A percentile compares a stretch with the other conserved stretches of the same genome.
Evolutionary conservation across 768 basidiomycete species (phyloP).

Genomic region (Hysterangium stoloniferum): DNA sequence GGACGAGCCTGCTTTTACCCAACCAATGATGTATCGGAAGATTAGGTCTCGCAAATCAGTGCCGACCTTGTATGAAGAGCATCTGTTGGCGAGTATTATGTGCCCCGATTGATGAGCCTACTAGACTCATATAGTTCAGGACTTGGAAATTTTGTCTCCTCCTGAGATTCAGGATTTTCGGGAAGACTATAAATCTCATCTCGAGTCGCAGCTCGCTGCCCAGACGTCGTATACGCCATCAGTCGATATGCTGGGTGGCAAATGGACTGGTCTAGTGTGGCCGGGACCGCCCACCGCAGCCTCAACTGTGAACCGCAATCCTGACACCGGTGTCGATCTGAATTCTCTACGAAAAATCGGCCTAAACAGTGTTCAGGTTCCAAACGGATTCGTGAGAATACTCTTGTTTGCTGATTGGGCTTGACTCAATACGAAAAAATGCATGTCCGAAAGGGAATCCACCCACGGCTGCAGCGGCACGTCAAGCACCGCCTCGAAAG

Average conservation of each 20-base stretch:
- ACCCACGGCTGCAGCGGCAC: slow-evolving; percentile 70
- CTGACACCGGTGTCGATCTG: slow-evolving; percentile 59
- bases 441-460: slow-evolving; percentile 50
- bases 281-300: slow-evolving; percentile 37
- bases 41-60: slow-evolving; percentile 73
- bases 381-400: slow-evolving; percentile 54
- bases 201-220: slow-evolving; percentile 53
- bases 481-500: slow-evolving; percentile 69
- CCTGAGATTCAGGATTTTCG: slow-evolving; percentile 46
- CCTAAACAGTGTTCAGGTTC: slow-evolving; percentile 55
- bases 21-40: slow-evolving; percentile 86
- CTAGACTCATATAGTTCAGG: slow-evolving; percentile 24
- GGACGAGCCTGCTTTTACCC: slow-evolving; percentile 80
- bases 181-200: slow-evolving; percentile 46
- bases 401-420: not conserved
- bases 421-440: too few species aligned
- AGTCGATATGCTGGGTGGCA: slow-evolving; percentile 50
- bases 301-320: slow-evolving; percentile 39
- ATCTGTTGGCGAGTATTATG: slow-evolving; percentile 49
- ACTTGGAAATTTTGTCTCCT: slow-evolving; percentile 45
- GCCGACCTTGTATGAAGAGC: slow-evolving; percentile 74
- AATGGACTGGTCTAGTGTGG: slow-evolving; percentile 61
- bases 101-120: not conserved
- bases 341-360: slow-evolving; percentile 53
- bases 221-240: slow-evolving; percentile 39